These are phyloP conservation scores for Phytophthora hybrid DNA, from an alignment of 352 stramenopile genomes.

Conservation along the genomic window DNA sequence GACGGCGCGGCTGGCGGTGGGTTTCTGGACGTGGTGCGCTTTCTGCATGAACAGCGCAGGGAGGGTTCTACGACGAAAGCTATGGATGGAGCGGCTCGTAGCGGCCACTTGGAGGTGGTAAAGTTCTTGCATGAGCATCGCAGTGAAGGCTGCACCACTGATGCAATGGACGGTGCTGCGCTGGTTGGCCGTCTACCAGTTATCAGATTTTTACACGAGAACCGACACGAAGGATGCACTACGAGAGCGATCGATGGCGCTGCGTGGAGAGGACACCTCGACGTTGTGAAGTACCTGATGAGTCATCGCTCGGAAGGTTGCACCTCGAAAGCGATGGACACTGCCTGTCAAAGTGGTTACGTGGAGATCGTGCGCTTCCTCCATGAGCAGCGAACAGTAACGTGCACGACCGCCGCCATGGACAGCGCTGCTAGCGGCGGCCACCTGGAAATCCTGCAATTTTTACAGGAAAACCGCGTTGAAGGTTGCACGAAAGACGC, in stretches of 20 bases:
- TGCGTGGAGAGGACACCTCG: slow-evolving; percentile 41
- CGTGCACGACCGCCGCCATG: slow-evolving; percentile 44
- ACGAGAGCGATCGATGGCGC: slow-evolving; percentile 43
- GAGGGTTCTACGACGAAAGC: slow-evolving; percentile 46
- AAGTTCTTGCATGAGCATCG: slow-evolving; percentile 39
- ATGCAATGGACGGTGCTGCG: slow-evolving; percentile 52
- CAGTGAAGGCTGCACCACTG: slow-evolving; percentile 42
- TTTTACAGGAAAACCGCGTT: slow-evolving; percentile 42
- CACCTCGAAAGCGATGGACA: slow-evolving; percentile 40
- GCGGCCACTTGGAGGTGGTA: slow-evolving; percentile 41
- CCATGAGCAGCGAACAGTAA: slow-evolving; percentile 25
- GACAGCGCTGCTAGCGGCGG: slow-evolving; percentile 42
- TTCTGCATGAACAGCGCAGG: slow-evolving; percentile 40
- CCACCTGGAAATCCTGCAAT: slow-evolving; percentile 43
- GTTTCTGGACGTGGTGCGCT: slow-evolving; percentile 40
- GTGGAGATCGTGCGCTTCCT: slow-evolving; percentile 38
- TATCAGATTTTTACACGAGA: slow-evolving; percentile 45
- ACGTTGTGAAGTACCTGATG: slow-evolving; percentile 46
- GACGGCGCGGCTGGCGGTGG: slow-evolving; percentile 42
- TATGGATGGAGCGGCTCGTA: slow-evolving; percentile 45
- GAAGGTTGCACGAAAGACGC: slow-evolving; percentile 50
- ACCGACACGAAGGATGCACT: slow-evolving; percentile 45
- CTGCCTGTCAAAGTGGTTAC: slow-evolving; percentile 43
- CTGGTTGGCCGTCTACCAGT: slow-evolving; percentile 40
- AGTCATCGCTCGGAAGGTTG: slow-evolving; percentile 42